These are phyloP conservation scores for Auricularia sp. DNA, from an alignment of 768 basidiomycete species.

Conservation along the genomic window DNA sequence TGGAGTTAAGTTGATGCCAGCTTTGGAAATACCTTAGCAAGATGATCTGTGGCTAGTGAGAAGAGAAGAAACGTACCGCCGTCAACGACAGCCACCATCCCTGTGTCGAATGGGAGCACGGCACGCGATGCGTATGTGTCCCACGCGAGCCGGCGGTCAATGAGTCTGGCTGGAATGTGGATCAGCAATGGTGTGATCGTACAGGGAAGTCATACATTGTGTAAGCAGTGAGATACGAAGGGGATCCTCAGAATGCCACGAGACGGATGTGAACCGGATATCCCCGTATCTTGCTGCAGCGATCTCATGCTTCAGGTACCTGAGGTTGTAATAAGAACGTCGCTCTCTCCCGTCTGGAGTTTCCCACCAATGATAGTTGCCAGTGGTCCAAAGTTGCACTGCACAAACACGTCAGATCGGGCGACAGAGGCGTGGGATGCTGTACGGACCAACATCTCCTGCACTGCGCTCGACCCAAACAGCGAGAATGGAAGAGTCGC, in stretches of 20 bases:
- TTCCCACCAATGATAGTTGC: constrained; percentile 86
- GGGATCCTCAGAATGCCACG: constrained; percentile 82
- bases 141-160: constrained; percentile 63
- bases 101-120: constrained; percentile 61
- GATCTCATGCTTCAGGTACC: constrained; percentile 92
- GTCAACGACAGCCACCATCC: constrained; percentile 81
- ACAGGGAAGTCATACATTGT: constrained; percentile 34
- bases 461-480: constrained; percentile 69
- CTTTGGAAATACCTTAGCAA: constrained; percentile 27
- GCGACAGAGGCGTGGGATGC: not conserved
- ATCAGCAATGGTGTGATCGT: not conserved
- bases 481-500: constrained; percentile 75
- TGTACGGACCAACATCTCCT: constrained; percentile 59
- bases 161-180: constrained; percentile 28
- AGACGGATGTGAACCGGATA: constrained; percentile 57
- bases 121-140: constrained; percentile 59
- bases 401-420: not conserved
- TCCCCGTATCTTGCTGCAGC: constrained; percentile 29
- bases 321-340: constrained; percentile 16
- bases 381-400: constrained; percentile 89
- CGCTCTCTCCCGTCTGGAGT: not conserved
- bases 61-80: constrained; percentile 46
- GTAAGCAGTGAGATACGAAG: constrained; percentile 58
- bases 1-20: constrained; percentile 71
- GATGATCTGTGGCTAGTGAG: constrained; percentile 2